Percentiles rank a stretch among this genome's conserved stretches.
Conservation (phyloP, 768 basidiomycete species). For the Cyathus striatus region DNA sequence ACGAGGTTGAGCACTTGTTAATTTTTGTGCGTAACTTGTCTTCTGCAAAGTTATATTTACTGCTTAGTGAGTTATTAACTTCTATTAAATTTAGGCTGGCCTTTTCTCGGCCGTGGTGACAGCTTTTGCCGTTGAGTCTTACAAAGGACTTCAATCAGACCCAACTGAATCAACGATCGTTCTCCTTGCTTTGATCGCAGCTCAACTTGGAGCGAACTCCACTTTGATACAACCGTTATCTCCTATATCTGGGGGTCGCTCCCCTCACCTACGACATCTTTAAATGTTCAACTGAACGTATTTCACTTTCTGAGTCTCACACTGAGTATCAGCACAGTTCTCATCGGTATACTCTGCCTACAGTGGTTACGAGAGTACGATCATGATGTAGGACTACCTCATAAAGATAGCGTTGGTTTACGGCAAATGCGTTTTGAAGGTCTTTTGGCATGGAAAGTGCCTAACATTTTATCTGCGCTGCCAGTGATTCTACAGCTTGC, state of each 20-base stretch:
- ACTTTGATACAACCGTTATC: not conserved
- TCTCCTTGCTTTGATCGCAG: slow-evolving; percentile 1
- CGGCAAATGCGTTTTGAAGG: slow-evolving; percentile 11
- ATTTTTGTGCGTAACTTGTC: slow-evolving; percentile 1
- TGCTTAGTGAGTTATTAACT: too few relatives aligned
- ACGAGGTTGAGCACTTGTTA: slow-evolving; percentile 14
- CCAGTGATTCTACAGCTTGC: slow-evolving; percentile 9
- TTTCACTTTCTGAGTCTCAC: slow-evolving; percentile 16
- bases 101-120: slow-evolving; percentile 10
- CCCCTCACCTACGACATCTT: slow-evolving; percentile 1
- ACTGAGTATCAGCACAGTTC: slow-evolving; percentile 11
- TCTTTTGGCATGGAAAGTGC: slow-evolving; percentile 7
- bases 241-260: not conserved
- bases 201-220: too few relatives aligned
- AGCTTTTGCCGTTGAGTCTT: slow-evolving; percentile 6
- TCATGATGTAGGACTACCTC: slow-evolving; percentile 9
- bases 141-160: slow-evolving; percentile 2
- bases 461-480: slow-evolving; percentile 8
- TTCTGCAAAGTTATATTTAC: not conserved
- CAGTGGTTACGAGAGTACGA: slow-evolving; percentile 19
- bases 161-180: not conserved
- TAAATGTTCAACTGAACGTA: slow-evolving; percentile 11
- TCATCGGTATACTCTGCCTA: slow-evolving; percentile 15
- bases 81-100: slow-evolving; percentile 9
- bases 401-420: slow-evolving; percentile 13